These are phyloP conservation scores for Podila verticillata DNA, from an alignment of 192 early-diverging fungal genomes.

Conservation along the genomic window DNA sequence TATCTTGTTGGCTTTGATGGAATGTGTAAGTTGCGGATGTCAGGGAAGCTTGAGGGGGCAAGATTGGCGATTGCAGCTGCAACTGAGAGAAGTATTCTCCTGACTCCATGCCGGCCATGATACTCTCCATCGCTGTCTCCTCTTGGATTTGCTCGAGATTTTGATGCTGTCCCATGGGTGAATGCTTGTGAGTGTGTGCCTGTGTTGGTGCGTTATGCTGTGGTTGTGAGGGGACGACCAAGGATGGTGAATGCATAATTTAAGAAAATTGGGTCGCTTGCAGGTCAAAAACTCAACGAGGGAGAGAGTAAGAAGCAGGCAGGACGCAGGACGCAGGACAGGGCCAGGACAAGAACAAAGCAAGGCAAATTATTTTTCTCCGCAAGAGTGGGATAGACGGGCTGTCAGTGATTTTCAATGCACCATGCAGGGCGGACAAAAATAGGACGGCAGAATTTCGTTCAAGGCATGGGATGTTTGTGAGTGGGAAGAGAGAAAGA, in stretches of 20 bases:
- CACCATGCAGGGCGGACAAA: neutral
- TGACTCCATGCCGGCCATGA: slow-evolving; percentile 45
- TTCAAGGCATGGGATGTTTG: neutral
- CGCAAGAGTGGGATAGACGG: neutral
- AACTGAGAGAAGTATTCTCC: slow-evolving; percentile 44
- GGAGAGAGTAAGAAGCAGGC: too few species aligned
- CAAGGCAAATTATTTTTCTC: neutral
- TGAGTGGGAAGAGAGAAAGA: neutral
- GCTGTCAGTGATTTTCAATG: neutral
- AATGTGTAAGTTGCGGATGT: slow-evolving; percentile 9
- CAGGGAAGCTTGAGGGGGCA: slow-evolving; percentile 18
- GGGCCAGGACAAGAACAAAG: neutral
- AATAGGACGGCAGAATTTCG: neutral
- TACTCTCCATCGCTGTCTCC: slow-evolving; percentile 40
- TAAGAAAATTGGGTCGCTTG: neutral
- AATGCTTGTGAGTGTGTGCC: slow-evolving; percentile 3
- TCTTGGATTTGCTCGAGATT: slow-evolving; percentile 43
- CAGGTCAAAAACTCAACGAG: too few species aligned
- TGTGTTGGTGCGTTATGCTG: neutral
- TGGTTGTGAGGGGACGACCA: slow-evolving; percentile 6
- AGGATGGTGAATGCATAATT: slow-evolving; percentile 2
- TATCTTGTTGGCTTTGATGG: slow-evolving; percentile 17
- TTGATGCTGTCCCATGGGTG: slow-evolving; percentile 46
- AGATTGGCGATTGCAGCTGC: slow-evolving; percentile 41
- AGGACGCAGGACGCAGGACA: too few species aligned